Base-by-base conservation (phyloP, 2,329 filamentous ascomycete species). In the Colletotrichum trifolii region DNA sequence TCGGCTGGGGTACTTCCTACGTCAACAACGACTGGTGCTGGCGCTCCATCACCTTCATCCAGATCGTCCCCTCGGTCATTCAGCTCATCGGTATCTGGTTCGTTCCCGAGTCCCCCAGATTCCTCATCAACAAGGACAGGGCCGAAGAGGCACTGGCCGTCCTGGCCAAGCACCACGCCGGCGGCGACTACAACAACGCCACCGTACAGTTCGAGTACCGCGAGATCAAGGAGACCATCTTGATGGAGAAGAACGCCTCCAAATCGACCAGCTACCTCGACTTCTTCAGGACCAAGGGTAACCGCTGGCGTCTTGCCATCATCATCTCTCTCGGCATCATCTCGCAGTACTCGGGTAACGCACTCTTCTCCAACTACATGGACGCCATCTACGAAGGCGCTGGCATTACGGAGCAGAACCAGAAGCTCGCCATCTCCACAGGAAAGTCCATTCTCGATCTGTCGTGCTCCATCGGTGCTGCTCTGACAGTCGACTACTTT, bases 281-380 rank as follows among this genome's bases (percentile, higher is more conserved):
- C 72, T 88, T 91, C 69, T 69, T 91, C 70, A 78, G 77, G 68
- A 91, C 89, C 34, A 83, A 80, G 70, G 88, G 89, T 35, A 91
- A 91, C 79, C 82, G 87, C 56, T 88, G 88, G 79, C 82, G 89
- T 10, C 78, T 91, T 48, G 80, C 84, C 52, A 85, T 91, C 60
- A 79, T 90, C 46, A 74, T 89, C 46, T 89, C 86, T 0, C 81
- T 91, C 15, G 89, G 87, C 71, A 77, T 91, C 69, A 89, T 91
- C 72, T 89, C 87, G 2, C 88, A 91, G 75, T 91, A 89, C 77
- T 87, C 84, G 56, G 89, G 89, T 48, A 91, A 91, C 72, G 88
- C 86, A 15, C 77, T 91, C 2, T 87, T 91, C 72, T 87, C 83
- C 67, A 90, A 91, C 77, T 91, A 91, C 74, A 87, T 89, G 71